Evolutionary conservation across 495 filamentous ascomycete genomes (phyloP).

Genomic region (Recurvomyces mirabilis): DNA sequence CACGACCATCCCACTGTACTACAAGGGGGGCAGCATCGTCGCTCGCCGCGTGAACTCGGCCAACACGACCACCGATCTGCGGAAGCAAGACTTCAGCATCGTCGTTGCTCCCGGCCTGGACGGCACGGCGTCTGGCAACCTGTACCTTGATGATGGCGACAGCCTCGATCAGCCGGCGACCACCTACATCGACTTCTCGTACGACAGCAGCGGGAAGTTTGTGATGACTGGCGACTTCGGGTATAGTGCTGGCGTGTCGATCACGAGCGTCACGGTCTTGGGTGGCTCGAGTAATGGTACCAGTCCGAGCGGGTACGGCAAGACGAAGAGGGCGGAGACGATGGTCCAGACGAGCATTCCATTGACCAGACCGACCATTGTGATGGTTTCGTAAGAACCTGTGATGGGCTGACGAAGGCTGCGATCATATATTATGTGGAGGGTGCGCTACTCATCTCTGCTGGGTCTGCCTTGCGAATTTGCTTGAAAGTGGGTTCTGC

Average conservation of each 20-base stretch:
- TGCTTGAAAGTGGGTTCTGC: too few relatives aligned
- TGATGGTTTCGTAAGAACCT: too few relatives aligned
- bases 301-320: too few relatives aligned
- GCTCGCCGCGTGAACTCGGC: conserved; percentile 50
- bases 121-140: conserved; percentile 38
- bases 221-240: conserved; percentile 21
- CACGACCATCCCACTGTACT: conserved; percentile 61
- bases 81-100: conserved; percentile 57
- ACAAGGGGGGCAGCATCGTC: conserved; percentile 58
- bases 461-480: too few relatives aligned
- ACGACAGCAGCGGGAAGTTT: conserved; percentile 14
- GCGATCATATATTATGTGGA: too few relatives aligned
- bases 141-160: conserved; percentile 41
- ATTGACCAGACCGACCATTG: too few relatives aligned
- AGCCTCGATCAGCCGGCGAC: conserved; percentile 22
- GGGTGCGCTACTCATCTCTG: too few relatives aligned
- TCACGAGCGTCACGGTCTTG: conserved; percentile 19
- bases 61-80: conserved; percentile 63
- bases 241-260: conserved; percentile 18
- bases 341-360: too few relatives aligned
- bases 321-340: too few relatives aligned
- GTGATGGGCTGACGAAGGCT: too few relatives aligned
- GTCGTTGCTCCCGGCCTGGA: conserved; percentile 50
- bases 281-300: too few relatives aligned
- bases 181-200: conserved; percentile 26